Percentiles rank a stretch among this genome's conserved stretches.
Conservation (phyloP, 2,329 filamentous ascomycete species). For the Colletotrichum ledebouriae region DNA sequence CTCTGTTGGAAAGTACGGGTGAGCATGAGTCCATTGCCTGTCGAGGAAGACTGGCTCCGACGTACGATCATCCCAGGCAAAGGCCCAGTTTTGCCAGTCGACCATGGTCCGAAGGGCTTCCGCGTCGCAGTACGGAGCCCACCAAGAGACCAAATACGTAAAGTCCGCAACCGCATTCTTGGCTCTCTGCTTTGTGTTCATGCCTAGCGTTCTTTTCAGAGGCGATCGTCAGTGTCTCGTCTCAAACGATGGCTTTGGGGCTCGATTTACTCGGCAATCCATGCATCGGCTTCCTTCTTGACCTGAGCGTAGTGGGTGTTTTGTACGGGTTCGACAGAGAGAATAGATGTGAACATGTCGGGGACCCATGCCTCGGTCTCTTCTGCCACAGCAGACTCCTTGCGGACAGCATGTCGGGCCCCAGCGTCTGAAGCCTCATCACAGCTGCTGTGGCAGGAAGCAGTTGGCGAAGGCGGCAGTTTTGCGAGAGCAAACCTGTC, state of each 20-base stretch:
- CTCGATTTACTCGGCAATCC: conserved; percentile 1
- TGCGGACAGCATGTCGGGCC: no score
- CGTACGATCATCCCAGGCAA: conserved; percentile 6
- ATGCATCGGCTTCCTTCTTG: neutral
- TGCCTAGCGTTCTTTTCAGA: conserved; percentile 3
- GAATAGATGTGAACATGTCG: conserved; percentile 7
- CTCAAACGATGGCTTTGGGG: neutral
- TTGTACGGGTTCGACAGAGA: conserved; percentile 5
- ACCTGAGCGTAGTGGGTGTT: conserved; percentile 1
- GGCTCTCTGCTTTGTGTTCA: neutral
- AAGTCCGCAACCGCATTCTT: conserved; percentile 2
- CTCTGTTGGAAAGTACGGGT: neutral
- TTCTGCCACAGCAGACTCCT: no score
- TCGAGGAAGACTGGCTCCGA: neutral
- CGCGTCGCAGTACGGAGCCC: conserved; percentile 1
- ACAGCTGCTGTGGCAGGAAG: no score
- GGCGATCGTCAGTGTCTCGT: neutral
- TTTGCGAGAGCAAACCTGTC: no score
- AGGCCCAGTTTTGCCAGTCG: conserved; percentile 17
- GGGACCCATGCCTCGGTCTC: neutral
- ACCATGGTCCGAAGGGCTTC: conserved; percentile 13
- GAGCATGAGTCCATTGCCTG: no score
- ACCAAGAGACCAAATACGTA: conserved; percentile 7
- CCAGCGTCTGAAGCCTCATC: no score
- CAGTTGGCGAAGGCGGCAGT: no score